Evolutionary conservation across 768 basidiomycete genomes (phyloP), one percentile per base, ranked within the genome.

Genomic region (Rhodotorula kratochvilovae): DNA sequence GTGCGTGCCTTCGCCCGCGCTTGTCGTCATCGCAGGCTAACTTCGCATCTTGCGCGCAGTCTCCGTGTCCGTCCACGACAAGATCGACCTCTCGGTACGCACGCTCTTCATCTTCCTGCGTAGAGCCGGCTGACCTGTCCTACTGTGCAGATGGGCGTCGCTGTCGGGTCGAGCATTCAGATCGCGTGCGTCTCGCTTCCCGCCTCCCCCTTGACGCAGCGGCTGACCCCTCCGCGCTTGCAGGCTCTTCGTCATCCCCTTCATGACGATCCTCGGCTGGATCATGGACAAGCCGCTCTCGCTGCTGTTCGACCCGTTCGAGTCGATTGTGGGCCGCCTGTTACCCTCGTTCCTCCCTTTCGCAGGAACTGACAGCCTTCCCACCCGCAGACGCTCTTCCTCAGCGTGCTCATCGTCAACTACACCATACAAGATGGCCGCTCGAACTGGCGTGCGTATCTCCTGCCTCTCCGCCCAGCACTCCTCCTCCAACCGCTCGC

Each of bases 41-140:
- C 25, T 16, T 51, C 3, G 12, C 17, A n/a, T n/a, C n/a, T 1
- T 10, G 8, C 42, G 19, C 5, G 92, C 93, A 25, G 91, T 96
- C 27, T 88, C 89, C 2, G 92, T 93, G 10, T 90, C 92, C 0
- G 89, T 92, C 63, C 94, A 94, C 81, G 82, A 82, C 80, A 92
- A 94, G 80, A 81, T 96, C 31, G 90, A 90, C 54, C 85, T 96
- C 13, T 90, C 89, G 77, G 33, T 66, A 10, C 25, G 51, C 15
- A n/a, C 13, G 7, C 16, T 1, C 33, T 3, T n/a, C 29, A 0
- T n/a, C n/a, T 2, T n/a, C 33, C 8, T 6, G n/a, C 31, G 29
- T 23, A n/a, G 3, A 3, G 19, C 1, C 3, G 15, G 23, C 61
- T 50, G 48, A 62, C 48, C 11, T 36, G 23, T 35, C 10, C 10